Evolutionary conservation across 768 basidiomycete species (phyloP).

Genomic region (Crassisporium funariophilum): DNA sequence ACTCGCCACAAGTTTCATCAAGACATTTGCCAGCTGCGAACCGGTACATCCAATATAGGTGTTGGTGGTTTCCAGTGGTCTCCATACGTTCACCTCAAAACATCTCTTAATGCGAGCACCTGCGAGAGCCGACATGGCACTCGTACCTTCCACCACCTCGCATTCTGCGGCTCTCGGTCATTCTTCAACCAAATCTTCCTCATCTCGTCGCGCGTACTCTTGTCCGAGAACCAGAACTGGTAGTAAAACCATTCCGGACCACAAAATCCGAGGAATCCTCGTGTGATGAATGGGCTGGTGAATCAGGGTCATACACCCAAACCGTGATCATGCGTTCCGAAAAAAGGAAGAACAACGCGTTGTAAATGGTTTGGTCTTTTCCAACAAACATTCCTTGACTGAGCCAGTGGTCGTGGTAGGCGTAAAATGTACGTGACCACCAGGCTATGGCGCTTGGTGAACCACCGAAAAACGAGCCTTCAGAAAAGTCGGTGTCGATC

Average conservation of each 20-base stretch:
- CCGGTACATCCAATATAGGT: no score
- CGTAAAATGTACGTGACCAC: conserved; percentile 49
- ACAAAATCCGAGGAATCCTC: conserved; percentile 40
- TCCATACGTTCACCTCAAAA: conserved; percentile 6
- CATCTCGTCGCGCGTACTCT: conserved; percentile 21
- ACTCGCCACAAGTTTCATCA: no score
- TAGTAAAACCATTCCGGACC: conserved; percentile 52
- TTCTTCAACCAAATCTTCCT: conserved; percentile 21
- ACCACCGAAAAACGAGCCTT: conserved; percentile 64
- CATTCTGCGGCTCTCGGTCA: conserved; percentile 10
- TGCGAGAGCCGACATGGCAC: conserved; percentile 27
- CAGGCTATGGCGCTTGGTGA: conserved; percentile 44
- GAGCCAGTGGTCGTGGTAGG: conserved; percentile 54
- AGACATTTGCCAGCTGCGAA: no score
- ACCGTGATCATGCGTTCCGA: conserved; percentile 45
- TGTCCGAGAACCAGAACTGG: conserved; percentile 47
- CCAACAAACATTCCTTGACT: conserved; percentile 51
- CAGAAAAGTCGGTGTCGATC: conserved; percentile 40
- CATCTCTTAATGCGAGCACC: conserved; percentile 10
- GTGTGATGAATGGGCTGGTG: conserved; percentile 22
- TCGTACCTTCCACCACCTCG: conserved; percentile 26
- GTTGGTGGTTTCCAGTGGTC: conserved; percentile 5
- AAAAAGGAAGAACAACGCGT: conserved; percentile 36
- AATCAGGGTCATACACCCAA: conserved; percentile 34
- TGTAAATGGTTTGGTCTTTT: conserved; percentile 60